Percentiles rank a stretch among this genome's conserved stretches.
phyloP scores from a whole-genome alignment of 371 early-diverging fungal species.

The Globomyces sp. region DNA sequence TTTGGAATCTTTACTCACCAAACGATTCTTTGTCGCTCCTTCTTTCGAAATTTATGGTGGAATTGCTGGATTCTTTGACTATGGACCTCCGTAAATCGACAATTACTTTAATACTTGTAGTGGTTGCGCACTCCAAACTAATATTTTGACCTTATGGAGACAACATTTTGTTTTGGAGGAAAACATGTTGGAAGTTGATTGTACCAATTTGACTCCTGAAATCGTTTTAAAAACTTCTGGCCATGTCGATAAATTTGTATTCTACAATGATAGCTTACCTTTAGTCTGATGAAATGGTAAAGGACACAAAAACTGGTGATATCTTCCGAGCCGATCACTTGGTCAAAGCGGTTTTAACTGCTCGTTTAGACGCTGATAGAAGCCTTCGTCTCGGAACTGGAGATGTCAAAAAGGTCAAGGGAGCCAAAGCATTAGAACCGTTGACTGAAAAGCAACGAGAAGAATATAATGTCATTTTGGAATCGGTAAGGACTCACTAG shows the following conservation, averaged over 20 bases:
- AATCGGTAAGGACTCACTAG: constrained; percentile 57
- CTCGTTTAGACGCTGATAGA: constrained; percentile 79
- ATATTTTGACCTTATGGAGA: constrained; percentile 92
- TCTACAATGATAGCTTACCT: too few species aligned
- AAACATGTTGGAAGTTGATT: constrained; percentile 99
- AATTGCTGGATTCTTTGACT: constrained; percentile 98
- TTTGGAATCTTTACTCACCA: constrained; percentile 69
- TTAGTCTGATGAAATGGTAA: constrained; percentile 93
- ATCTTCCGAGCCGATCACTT: constrained; percentile 99
- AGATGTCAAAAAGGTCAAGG: constrained; percentile 35
- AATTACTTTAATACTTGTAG: too few species aligned
- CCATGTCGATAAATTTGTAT: constrained; percentile 97
- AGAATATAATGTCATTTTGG: constrained; percentile 82
- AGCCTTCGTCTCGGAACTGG: constrained; percentile 52
- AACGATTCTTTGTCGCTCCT: constrained; percentile 97
- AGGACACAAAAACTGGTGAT: constrained; percentile 91
- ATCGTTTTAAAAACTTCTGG: constrained; percentile 99
- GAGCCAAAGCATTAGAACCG: constrained; percentile 46
- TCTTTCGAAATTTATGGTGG: constrained; percentile 94
- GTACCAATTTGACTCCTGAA: constrained; percentile 96
- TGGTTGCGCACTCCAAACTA: constrained; percentile 93
- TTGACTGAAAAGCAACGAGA: constrained; percentile 64
- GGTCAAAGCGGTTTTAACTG: constrained; percentile 90
- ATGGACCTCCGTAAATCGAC: constrained; percentile 78
- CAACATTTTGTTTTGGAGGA: constrained; percentile 98